These are phyloP conservation scores for Gryganskiella cystojenkinii DNA, from an alignment of 192 early-diverging fungal genomes.

Conservation along the genomic window DNA sequence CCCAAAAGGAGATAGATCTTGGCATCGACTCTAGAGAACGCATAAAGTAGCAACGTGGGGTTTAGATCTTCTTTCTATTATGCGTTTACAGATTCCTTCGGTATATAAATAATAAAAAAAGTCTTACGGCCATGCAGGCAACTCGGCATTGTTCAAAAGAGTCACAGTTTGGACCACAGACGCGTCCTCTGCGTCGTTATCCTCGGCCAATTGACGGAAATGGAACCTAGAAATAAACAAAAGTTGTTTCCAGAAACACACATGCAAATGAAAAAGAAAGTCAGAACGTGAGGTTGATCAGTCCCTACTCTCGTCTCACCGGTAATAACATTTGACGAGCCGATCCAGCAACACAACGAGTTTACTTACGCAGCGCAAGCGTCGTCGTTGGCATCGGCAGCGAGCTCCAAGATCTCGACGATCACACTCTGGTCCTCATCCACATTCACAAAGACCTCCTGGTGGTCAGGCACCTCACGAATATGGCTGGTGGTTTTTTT, in stretches of 20 bases:
- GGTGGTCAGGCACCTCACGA: constrained; percentile 88
- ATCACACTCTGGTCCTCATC: constrained; percentile 84
- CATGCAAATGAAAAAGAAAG: constrained; percentile 2
- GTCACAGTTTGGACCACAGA: constrained; percentile 58
- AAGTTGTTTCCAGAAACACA: constrained; percentile 54
- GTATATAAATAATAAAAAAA: not conserved
- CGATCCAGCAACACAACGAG: no score
- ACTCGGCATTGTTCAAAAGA: constrained; percentile 44
- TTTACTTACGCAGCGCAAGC: constrained; percentile 64
- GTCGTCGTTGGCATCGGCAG: constrained; percentile 55
- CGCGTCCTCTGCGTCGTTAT: constrained; percentile 76
- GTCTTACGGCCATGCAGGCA: constrained; percentile 70
- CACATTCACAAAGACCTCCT: constrained; percentile 88
- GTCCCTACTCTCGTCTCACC: not conserved
- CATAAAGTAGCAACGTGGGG: not conserved
- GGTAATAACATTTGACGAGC: no score
- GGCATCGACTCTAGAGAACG: constrained; percentile 36
- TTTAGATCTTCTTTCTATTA: no score
- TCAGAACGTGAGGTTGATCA: not conserved
- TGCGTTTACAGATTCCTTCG: no score
- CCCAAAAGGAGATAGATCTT: constrained; percentile 68
- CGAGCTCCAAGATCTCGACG: constrained; percentile 85
- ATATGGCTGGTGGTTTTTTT: constrained; percentile 64
- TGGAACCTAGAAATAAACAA: no score
- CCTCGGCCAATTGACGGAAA: constrained; percentile 80